A percentile compares a stretch with the other conserved stretches of the same genome.
Evolutionary conservation across 306 rosid genomes (phyloP).

Genomic region (Medicago lupulina): DNA sequence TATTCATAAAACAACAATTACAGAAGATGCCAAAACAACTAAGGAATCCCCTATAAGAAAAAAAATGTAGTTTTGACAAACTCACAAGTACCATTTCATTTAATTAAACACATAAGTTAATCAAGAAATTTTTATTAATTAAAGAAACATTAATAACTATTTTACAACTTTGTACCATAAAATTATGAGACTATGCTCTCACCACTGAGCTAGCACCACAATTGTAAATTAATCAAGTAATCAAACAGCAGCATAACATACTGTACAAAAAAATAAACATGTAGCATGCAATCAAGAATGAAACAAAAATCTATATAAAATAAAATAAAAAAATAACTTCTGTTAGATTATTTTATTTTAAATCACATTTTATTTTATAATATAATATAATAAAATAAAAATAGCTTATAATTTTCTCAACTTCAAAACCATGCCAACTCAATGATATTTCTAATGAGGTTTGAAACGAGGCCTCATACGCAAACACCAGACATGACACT

Average conservation of each 20-base stretch:
- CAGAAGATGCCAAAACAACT: constrained; percentile 5
- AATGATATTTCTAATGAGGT: background rate
- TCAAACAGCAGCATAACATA: background rate
- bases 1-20: constrained; percentile 16
- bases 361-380: too few species aligned
- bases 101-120: constrained; percentile 15
- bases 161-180: too few species aligned
- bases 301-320: background rate
- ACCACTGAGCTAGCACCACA: too few species aligned
- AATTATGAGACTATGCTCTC: too few species aligned
- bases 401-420: background rate
- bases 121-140: background rate
- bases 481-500: too few species aligned
- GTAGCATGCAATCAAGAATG: constrained; percentile 18
- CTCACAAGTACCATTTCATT: constrained; percentile 10
- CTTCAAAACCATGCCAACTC: constrained; percentile 18
- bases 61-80: background rate
- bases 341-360: too few species aligned
- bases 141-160: too few species aligned
- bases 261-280: constrained; percentile 1
- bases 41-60: background rate
- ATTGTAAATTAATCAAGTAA: too few species aligned
- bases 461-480: fast-evolving
- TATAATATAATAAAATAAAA: background rate
- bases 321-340: background rate